Evolutionary conservation across 768 basidiomycete genomes (phyloP), one percentile per base, ranked within the genome.

Genomic region (Boletus eberwhitei): DNA sequence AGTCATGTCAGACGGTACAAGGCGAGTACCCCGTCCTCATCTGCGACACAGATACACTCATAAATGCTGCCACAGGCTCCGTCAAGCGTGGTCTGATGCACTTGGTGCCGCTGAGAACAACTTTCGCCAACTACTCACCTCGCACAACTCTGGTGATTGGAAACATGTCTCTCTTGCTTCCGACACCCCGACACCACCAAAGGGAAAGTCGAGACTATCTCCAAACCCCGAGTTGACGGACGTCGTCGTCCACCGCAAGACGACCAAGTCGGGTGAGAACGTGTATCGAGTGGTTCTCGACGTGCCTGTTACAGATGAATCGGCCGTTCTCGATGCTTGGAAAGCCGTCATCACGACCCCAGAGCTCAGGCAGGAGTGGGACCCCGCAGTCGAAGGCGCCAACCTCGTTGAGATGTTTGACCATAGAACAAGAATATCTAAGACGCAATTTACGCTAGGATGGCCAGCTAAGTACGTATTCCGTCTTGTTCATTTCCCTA

Each of bases 401-500:
- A 83, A 84, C 59, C 73, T 93, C 16, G 73, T 98, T 38, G 94
- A 98, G 71, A 78, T 91, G 73, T 82, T 96, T 53, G 95, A 97
- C 71, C 83, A 84, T 38, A 80, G 81, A 57, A 96, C 93, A 8
- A 77, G 93, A 55, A 88, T 99, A 64, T 80, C 82, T 21, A 93
- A 90, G 75, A 97, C 93, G 0, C 90, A 93, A 59, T 98, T 92
- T 68, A 86, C 86, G 8, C 73, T 99, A 11, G 96, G 96, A 1
- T 99, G 96, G 96, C 96, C 96, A 53, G 94, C 93, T 53, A 94
- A 88, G 94, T 96, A 66, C 64, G 92, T 80, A 63, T 90, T 79
- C 14, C 34, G 17, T 37, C 50, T 46, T 5, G 38, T 22, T 34
- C 40, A 6, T 57, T 21, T 57, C 19, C 6, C 36, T 16, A 53